Evolutionary conservation across 441 rosid genomes (phyloP), one percentile per base, ranked within the genome.

Genomic region (Geranium incanum): DNA sequence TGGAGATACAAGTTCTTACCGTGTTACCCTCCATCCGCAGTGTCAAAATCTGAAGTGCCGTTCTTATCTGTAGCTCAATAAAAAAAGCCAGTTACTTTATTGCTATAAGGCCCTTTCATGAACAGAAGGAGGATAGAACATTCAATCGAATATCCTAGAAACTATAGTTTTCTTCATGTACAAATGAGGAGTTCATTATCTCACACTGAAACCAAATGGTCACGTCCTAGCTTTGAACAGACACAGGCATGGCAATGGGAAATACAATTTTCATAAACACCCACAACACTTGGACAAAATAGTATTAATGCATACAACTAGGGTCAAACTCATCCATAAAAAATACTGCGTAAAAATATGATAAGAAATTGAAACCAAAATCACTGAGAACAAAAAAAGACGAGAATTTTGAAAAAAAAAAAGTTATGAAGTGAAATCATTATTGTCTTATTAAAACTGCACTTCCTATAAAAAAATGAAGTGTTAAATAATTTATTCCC

Each of bases 41-140:
- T 79, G 97, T 86, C 83, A 95, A 84, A 79, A 86, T 87, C 81
- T 95, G 99, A 77, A 95, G 99, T 62, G 97, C 84, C 48, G 99
- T 95, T 81, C 85, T 78, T 82, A 95, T 81, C 99, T 92, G 92
- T 87, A 84, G 77, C 38, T 74, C 65, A 5, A 65, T 23, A 68
- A 36, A 12, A 33, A 33, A 37, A 70, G 64, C 65, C 70, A 72
- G 45, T 79, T 50, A 72, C 48, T 19, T 70, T 33, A 64, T 36
- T 59, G 68, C 3, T 2, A 55, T 50, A 11, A 19, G 15, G 65
- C 21, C 65, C 65, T 64, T 64, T 64, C 67, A 75, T n/a, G 41
- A 69, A 52, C 66, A 64, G 41, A 71, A 43, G 19, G 36, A 37
- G 12, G 13, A 36, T 55, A 59, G 6, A 63, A 36, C 68, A 7